These are phyloP conservation scores for Colletotrichum tabaci DNA, from an alignment of 2,329 filamentous ascomycete species.

Conservation along the genomic window DNA sequence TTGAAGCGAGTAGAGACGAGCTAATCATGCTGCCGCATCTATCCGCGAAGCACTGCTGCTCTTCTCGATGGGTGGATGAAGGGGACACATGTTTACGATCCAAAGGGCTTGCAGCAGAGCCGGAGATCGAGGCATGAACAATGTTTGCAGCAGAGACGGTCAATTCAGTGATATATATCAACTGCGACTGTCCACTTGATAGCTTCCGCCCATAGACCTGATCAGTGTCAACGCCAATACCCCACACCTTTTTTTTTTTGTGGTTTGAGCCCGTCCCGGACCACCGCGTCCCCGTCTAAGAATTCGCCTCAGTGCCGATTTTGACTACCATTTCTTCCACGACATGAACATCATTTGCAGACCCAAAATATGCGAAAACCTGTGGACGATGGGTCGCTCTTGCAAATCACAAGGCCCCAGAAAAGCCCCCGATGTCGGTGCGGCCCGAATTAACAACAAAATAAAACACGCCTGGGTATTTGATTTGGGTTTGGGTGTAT, in stretches of 20 bases:
- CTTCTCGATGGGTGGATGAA: neutral
- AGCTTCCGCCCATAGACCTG: neutral
- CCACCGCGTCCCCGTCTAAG: slow-evolving; percentile 37
- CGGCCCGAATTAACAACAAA: slow-evolving; percentile 10
- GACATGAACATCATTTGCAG: slow-evolving; percentile 25
- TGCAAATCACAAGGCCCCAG: neutral
- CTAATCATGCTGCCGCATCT: slow-evolving; percentile 6
- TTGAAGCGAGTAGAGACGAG: slow-evolving; percentile 5
- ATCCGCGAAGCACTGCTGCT: neutral
- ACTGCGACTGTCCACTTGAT: slow-evolving; percentile 29
- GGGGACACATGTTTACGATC: slow-evolving; percentile 20
- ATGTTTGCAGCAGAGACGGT: slow-evolving; percentile 17
- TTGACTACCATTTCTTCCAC: slow-evolving; percentile 19
- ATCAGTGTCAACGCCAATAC: neutral
- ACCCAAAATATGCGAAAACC: slow-evolving; percentile 29
- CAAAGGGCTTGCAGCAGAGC: slow-evolving; percentile 2
- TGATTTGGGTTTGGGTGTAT: slow-evolving; percentile 20
- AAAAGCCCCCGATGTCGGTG: slow-evolving; percentile 8
- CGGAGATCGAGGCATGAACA: slow-evolving; percentile 24
- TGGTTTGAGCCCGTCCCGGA: slow-evolving; percentile 14
- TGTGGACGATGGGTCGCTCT: slow-evolving; percentile 10
- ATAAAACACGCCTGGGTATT: slow-evolving; percentile 41
- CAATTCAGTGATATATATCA: slow-evolving; percentile 36
- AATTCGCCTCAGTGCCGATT: slow-evolving; percentile 27
- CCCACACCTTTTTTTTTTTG: neutral